These are phyloP conservation scores for Exsudoporus floridanus DNA, from an alignment of 1,284 basidiomycete species.

Conservation along the genomic window DNA sequence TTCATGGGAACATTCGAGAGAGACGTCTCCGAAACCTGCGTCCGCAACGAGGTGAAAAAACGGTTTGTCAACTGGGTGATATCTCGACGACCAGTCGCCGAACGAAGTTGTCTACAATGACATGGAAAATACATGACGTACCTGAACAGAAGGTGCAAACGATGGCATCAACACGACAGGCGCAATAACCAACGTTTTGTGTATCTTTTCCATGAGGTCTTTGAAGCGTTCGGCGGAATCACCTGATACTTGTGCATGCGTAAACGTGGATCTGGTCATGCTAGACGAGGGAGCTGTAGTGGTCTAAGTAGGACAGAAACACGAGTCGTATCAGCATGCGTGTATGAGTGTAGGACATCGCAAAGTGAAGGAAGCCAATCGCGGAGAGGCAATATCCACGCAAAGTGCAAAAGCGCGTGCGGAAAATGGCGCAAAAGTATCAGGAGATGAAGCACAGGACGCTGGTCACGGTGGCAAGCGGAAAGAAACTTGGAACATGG, in stretches of 20 bases:
- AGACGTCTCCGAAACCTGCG: slow-evolving; percentile 7
- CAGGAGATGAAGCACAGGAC: background rate
- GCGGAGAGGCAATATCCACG: slow-evolving; percentile 13
- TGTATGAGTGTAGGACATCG: background rate
- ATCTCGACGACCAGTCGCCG: slow-evolving; percentile 1
- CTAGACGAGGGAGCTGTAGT: background rate
- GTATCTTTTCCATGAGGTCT: slow-evolving; percentile 53
- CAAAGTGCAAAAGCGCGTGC: background rate
- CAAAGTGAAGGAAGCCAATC: slow-evolving; percentile 14
- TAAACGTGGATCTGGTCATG: slow-evolving; percentile 22
- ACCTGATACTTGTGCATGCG: slow-evolving; percentile 7
- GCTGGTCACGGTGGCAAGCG: background rate
- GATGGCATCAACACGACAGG: slow-evolving; percentile 45
- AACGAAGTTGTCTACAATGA: background rate
- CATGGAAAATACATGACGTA: slow-evolving; percentile 14
- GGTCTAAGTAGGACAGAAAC: slow-evolving; percentile 8
- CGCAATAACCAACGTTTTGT: slow-evolving; percentile 54
- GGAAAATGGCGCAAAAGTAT: background rate
- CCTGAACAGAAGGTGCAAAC: slow-evolving; percentile 9
- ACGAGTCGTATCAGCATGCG: slow-evolving; percentile 13
- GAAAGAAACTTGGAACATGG: background rate
- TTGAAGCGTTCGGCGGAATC: slow-evolving; percentile 39
- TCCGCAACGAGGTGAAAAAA: slow-evolving; percentile 8
- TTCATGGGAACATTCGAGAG: background rate
- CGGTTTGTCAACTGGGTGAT: slow-evolving; percentile 1